These are phyloP conservation scores for Cajanus cajan DNA, from an alignment of 306 rosid species.

Conservation along the genomic window DNA sequence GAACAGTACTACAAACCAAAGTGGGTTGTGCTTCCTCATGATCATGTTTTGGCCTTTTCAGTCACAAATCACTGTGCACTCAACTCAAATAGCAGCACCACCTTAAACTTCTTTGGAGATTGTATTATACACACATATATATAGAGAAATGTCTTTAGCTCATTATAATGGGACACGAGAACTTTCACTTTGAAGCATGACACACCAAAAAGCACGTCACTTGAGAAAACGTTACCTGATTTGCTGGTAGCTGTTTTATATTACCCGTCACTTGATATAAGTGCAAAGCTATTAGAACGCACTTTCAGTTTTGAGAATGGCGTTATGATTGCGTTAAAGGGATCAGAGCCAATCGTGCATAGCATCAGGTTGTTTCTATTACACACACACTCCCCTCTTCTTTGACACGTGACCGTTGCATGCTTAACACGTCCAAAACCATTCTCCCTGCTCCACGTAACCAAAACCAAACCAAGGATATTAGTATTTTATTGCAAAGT, in stretches of 20 bases:
- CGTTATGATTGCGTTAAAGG: conserved; percentile 3
- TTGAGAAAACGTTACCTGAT: background rate
- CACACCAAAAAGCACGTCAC: conserved; percentile 17
- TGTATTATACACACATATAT: conserved; percentile 30
- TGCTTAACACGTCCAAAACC: conserved; percentile 38
- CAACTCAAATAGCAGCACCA: background rate
- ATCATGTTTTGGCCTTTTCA: conserved; percentile 8
- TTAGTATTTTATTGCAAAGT: background rate
- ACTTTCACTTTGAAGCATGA: conserved; percentile 37
- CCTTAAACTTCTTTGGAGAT: conserved; percentile 5
- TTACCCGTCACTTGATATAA: background rate
- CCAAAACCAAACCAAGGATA: background rate
- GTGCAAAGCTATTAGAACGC: background rate
- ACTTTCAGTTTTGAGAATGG: conserved; percentile 20
- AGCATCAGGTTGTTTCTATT: background rate
- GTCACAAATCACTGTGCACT: background rate
- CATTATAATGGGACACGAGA: conserved; percentile 51
- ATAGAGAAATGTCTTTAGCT: conserved; percentile 22
- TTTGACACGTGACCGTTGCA: conserved; percentile 31
- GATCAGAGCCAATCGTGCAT: background rate
- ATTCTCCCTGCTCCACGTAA: conserved; percentile 16
- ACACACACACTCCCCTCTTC: background rate
- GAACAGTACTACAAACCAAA: conserved; percentile 1
- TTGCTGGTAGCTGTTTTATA: background rate
- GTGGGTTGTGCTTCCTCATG: conserved; percentile 20